Evolutionary conservation across 257 asterid genomes (phyloP).

Genomic region (Solanum pimpinellifolium): DNA sequence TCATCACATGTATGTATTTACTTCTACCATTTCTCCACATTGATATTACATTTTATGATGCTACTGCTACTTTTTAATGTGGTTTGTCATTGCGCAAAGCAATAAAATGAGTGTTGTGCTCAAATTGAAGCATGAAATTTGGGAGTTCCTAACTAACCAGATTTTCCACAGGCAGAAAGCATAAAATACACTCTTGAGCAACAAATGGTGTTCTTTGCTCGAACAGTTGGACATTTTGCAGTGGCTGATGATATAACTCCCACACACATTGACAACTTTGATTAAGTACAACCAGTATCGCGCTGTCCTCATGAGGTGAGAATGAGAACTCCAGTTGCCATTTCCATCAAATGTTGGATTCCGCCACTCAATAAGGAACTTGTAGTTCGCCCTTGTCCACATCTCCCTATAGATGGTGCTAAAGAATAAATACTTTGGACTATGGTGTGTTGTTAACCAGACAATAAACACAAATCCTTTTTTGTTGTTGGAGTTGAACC

Average conservation of each 20-base stretch:
- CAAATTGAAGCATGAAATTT: not conserved
- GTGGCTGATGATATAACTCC: conserved; percentile 77
- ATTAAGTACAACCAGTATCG: conserved; percentile 17
- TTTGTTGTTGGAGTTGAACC: not conserved
- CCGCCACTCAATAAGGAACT: not conserved
- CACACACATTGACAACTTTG: conserved; percentile 53
- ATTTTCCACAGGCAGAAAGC: conserved; percentile 59
- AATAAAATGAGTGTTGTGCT: not conserved
- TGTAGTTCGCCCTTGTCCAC: not conserved
- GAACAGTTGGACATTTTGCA: conserved; percentile 47
- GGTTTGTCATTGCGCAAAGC: not conserved
- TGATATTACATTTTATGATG: not conserved
- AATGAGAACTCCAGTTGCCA: not conserved
- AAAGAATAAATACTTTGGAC: not conserved
- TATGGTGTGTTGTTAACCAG: not conserved
- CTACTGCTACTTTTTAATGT: not conserved
- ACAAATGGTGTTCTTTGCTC: conserved; percentile 89
- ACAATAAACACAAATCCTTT: not conserved
- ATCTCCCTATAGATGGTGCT: not conserved
- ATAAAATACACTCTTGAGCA: conserved; percentile 87
- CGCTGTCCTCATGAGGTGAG: not conserved
- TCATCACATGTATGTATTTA: not conserved
- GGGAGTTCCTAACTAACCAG: not conserved
- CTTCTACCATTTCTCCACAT: not conserved
- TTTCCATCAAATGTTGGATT: not conserved